phyloP scores from a whole-genome alignment of 768 basidiomycete genomes.

The Pleurotus cornucopiae region DNA sequence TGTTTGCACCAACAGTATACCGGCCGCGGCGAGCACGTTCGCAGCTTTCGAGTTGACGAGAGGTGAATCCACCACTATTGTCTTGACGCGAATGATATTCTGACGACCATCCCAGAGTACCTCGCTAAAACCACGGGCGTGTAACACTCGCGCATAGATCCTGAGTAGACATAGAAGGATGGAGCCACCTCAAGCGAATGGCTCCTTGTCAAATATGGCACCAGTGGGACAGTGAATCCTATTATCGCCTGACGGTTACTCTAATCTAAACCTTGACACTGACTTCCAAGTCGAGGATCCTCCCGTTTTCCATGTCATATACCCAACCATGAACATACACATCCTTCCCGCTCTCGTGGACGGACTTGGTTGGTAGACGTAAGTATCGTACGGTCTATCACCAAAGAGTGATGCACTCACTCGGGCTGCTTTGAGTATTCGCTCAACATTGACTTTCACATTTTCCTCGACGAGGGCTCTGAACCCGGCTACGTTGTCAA shows the following conservation, averaged over 20 bases:
- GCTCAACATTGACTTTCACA: slow-evolving; percentile 7
- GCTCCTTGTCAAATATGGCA: too few relatives aligned
- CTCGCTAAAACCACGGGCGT: slow-evolving; percentile 30
- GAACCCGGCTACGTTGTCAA: neutral
- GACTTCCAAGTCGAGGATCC: slow-evolving; percentile 42
- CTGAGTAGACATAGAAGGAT: neutral
- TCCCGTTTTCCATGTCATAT: slow-evolving; percentile 51
- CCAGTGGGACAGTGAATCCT: neutral
- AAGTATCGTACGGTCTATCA: too few relatives aligned
- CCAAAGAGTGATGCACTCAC: too few relatives aligned
- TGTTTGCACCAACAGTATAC: slow-evolving; percentile 52
- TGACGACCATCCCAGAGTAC: slow-evolving; percentile 24
- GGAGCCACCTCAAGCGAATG: neutral
- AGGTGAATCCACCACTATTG: slow-evolving; percentile 33
- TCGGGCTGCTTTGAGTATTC: neutral
- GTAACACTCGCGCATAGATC: slow-evolving; percentile 10
- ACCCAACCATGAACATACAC: slow-evolving; percentile 56
- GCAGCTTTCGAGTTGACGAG: slow-evolving; percentile 83
- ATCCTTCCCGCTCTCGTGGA: slow-evolving; percentile 5
- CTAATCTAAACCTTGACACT: neutral
- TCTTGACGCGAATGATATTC: neutral
- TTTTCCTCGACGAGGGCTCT: slow-evolving; percentile 8
- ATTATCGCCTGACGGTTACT: neutral
- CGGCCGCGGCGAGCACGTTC: slow-evolving; percentile 88
- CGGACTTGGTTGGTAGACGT: too few relatives aligned